These are phyloP conservation scores for Fusarium armeniacum DNA, from an alignment of 2,329 filamentous ascomycete genomes.

Conservation along the genomic window DNA sequence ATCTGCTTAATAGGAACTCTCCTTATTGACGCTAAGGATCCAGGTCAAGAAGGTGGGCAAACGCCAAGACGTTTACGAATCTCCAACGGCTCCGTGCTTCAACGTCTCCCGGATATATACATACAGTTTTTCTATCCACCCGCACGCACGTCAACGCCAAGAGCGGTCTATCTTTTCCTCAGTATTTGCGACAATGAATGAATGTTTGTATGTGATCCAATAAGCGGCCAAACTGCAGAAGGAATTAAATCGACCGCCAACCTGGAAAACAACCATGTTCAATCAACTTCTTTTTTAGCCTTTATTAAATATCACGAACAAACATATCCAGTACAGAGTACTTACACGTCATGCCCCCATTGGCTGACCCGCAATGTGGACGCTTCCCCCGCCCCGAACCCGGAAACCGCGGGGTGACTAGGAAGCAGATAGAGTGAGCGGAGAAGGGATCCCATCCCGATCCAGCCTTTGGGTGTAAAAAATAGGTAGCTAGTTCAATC, in stretches of 20 bases:
- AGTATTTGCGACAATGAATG: neutral
- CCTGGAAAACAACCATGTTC: neutral
- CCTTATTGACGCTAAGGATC: neutral
- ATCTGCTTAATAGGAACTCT: neutral
- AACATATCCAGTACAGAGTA: no score
- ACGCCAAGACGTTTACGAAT: slow-evolving; percentile 21
- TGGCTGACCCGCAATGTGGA: slow-evolving; percentile 28
- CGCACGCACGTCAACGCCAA: slow-evolving; percentile 10
- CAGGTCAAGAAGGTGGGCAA: neutral
- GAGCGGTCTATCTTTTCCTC: neutral
- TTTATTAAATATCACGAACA: no score
- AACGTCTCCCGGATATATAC: slow-evolving; percentile 1
- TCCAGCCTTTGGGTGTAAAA: no score
- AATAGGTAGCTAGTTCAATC: neutral
- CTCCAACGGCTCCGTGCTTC: slow-evolving; percentile 15
- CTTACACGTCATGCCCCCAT: slow-evolving; percentile 36
- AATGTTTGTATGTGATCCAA: neutral
- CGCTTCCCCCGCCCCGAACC: slow-evolving; percentile 27
- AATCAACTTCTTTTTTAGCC: neutral
- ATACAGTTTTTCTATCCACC: slow-evolving; percentile 13
- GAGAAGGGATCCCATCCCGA: no score
- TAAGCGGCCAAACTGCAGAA: neutral
- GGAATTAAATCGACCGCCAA: neutral
- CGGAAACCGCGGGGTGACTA: slow-evolving; percentile 47
- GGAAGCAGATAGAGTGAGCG: neutral